phyloP scores from a whole-genome alignment of 2,329 filamentous ascomycete species.

The Pseudocercospora macadamiae region DNA sequence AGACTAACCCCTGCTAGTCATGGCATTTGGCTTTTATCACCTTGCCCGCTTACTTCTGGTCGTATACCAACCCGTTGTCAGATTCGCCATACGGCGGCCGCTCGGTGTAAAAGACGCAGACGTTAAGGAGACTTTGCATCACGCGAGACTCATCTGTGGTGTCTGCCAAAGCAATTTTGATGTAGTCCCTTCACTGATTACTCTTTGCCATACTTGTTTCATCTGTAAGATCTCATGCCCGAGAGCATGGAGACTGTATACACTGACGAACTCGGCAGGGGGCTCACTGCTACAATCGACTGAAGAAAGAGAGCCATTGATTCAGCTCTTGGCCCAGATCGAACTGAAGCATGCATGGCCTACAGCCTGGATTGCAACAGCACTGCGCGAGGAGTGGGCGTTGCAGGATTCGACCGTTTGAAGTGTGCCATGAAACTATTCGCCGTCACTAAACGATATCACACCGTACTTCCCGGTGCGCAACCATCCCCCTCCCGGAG shows the following conservation, averaged over 20 bases:
- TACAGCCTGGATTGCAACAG: constrained; percentile 3
- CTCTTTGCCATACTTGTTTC: constrained; percentile 3
- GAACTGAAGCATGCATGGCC: constrained; percentile 3
- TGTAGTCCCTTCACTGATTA: constrained; percentile 1
- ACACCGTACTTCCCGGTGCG: neutral
- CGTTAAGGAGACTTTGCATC: constrained; percentile 1
- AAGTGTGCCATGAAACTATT: neutral
- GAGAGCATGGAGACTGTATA: neutral
- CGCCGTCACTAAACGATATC: constrained; percentile 1
- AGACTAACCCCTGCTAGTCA: constrained; percentile 11
- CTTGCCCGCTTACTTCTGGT: constrained; percentile 18
- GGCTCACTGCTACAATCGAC: neutral
- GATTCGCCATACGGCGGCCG: constrained; percentile 1
- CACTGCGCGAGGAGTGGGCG: constrained; percentile 1
- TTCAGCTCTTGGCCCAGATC: neutral
- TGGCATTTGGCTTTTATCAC: constrained; percentile 20
- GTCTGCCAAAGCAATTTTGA: constrained; percentile 3
- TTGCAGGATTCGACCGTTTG: neutral
- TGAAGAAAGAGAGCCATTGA: constrained; percentile 2
- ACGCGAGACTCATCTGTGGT: constrained; percentile 2
- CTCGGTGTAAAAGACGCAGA: neutral
- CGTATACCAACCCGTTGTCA: neutral
- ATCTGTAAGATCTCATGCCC: neutral
- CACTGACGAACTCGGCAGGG: neutral
- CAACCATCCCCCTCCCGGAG: constrained; percentile 1